These are phyloP conservation scores for Westerdykella aurantiaca DNA, from an alignment of 2,329 filamentous ascomycete species.

Conservation along the genomic window DNA sequence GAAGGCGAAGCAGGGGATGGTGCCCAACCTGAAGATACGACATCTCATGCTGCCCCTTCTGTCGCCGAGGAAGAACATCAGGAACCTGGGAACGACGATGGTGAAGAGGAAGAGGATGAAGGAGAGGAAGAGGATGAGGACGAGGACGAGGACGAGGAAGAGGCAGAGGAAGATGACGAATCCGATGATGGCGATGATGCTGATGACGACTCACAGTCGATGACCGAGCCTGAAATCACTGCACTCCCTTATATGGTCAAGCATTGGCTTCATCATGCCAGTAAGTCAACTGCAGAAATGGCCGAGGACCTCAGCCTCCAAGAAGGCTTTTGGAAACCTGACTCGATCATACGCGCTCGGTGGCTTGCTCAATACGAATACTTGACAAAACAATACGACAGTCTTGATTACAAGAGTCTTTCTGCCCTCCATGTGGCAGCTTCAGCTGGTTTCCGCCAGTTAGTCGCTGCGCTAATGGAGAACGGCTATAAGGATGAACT, in stretches of 20 bases:
- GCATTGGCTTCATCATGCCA: conserved; percentile 6
- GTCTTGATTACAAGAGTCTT: background rate
- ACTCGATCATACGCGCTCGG: background rate
- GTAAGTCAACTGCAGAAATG: conserved; percentile 3
- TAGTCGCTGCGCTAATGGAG: conserved; percentile 1
- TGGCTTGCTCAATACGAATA: conserved; percentile 4
- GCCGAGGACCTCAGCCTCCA: conserved; percentile 4
- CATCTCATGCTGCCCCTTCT: background rate
- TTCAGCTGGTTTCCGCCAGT: background rate
- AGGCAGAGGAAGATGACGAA: background rate
- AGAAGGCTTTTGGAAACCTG: conserved; percentile 1
- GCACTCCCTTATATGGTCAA: conserved; percentile 5
- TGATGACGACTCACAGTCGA: background rate
- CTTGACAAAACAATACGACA: background rate
- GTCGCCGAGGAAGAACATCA: background rate
- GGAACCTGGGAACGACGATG: background rate
- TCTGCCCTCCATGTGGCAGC: conserved; percentile 2
- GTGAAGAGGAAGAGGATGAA: background rate
- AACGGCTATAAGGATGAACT: conserved; percentile 2
- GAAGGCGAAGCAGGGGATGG: background rate
- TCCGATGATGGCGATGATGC: conserved; percentile 1
- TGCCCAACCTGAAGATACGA: background rate
- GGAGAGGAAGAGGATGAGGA: conserved; percentile 1
- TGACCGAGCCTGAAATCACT: background rate
- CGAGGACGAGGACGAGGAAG: conserved; percentile 1